Evolutionary conservation across 169 alveolate species (phyloP).

Genomic region (Plasmodium chabaudi): DNA sequence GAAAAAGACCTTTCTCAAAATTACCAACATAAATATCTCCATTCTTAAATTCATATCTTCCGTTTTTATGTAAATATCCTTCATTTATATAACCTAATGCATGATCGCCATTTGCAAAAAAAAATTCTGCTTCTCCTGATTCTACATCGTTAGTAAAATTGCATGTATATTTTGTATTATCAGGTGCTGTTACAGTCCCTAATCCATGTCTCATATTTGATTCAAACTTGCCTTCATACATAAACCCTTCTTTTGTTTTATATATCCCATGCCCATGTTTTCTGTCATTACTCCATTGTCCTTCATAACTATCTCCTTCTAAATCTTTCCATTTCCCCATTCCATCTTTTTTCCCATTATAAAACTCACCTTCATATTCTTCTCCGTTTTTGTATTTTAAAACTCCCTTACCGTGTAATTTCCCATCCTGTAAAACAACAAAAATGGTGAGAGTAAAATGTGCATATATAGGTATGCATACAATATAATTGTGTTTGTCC

Average conservation of each 20-base stretch:
- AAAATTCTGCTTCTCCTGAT: conserved; percentile 63
- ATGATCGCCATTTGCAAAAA: conserved; percentile 70
- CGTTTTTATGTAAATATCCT: conserved; percentile 68
- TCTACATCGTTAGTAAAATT: conserved; percentile 38
- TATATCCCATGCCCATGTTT: conserved; percentile 96
- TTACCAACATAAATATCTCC: conserved; percentile 82
- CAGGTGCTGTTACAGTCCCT: conserved; percentile 48
- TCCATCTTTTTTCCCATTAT: conserved; percentile 92
- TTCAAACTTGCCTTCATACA: conserved; percentile 67
- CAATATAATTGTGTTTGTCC: neutral
- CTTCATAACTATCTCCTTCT: conserved; percentile 95
- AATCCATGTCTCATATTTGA: conserved; percentile 40
- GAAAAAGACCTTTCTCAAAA: conserved; percentile 75
- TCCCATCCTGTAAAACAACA: conserved; percentile 18
- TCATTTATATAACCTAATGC: conserved; percentile 69
- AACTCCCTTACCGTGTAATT: conserved; percentile 77
- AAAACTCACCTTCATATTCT: conserved; percentile 93
- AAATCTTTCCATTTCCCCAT: conserved; percentile 93
- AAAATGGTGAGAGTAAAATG: neutral
- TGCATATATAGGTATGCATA: no score
- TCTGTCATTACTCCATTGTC: conserved; percentile 93
- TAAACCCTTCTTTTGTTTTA: conserved; percentile 81
- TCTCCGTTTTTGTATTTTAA: conserved; percentile 87
- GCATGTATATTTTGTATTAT: conserved; percentile 40
- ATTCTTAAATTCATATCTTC: conserved; percentile 78